These are phyloP conservation scores for Clavispora asparagi DNA, from an alignment of 805 yeast genomes.

Conservation along the genomic window DNA sequence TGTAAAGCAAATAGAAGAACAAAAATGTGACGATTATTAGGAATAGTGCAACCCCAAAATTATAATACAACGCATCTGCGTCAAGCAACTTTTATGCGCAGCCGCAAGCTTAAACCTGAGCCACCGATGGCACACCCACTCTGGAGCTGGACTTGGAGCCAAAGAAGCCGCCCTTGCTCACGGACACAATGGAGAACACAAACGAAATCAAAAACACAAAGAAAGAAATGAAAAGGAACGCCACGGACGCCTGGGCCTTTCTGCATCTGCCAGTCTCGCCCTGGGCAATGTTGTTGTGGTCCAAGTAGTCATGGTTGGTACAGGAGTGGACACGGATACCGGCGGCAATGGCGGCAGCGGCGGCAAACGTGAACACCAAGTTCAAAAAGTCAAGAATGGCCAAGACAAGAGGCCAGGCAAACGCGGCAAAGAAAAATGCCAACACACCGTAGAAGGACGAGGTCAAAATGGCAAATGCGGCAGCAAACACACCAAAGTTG, in stretches of 20 bases:
- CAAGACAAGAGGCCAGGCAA: slow-evolving; percentile 84
- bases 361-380: slow-evolving; percentile 88
- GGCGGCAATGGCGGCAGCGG: slow-evolving; percentile 91
- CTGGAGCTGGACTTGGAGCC: slow-evolving; percentile 43
- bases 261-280: slow-evolving; percentile 86
- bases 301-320: slow-evolving; percentile 62
- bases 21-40: not conserved
- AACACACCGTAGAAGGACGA: slow-evolving; percentile 73
- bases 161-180: slow-evolving; percentile 48
- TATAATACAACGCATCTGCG: slow-evolving; percentile 1
- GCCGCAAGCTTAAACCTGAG: slow-evolving; percentile 60
- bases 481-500: slow-evolving; percentile 81
- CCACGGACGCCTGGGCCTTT: slow-evolving; percentile 82
- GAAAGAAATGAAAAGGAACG: slow-evolving; percentile 82
- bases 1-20: not conserved
- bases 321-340: slow-evolving; percentile 86
- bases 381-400: slow-evolving; percentile 79
- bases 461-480: slow-evolving; percentile 79
- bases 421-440: slow-evolving; percentile 70
- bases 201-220: slow-evolving; percentile 65
- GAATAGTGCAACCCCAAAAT: not conserved
- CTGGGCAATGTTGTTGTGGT: slow-evolving; percentile 63
- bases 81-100: slow-evolving; percentile 1
- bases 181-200: slow-evolving; percentile 53
- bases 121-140: slow-evolving; percentile 86